Evolutionary conservation across 2,329 filamentous ascomycete species (phyloP).

Genomic region (Gliomastix tumulicola): DNA sequence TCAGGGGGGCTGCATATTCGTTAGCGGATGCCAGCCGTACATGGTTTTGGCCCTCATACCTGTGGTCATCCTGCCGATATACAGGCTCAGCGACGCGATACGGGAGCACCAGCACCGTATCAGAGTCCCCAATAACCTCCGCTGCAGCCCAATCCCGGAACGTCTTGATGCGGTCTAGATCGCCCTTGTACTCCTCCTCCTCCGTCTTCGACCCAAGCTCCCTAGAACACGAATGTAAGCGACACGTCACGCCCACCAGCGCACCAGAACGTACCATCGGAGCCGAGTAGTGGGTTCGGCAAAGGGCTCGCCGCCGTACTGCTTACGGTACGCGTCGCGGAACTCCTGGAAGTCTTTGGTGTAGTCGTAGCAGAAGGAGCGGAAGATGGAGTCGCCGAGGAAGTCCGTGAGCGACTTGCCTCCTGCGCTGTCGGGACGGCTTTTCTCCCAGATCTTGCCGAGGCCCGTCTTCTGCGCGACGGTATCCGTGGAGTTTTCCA

Average conservation of each 20-base stretch:
- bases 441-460: slow-evolving; percentile 10
- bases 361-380: slow-evolving; percentile 22
- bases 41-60: no score
- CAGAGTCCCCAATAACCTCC: no score
- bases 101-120: slow-evolving; percentile 19
- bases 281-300: slow-evolving; percentile 17
- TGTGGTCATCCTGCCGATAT: not conserved
- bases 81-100: slow-evolving; percentile 7
- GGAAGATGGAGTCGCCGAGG: slow-evolving; percentile 18
- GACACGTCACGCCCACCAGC: not conserved
- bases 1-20: not conserved
- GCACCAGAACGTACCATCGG: slow-evolving; percentile 16
- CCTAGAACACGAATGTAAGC: slow-evolving; percentile 10
- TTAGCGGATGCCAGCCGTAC: no score
- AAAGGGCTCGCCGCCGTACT: slow-evolving; percentile 14
- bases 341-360: slow-evolving; percentile 20
- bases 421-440: slow-evolving; percentile 11
- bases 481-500: slow-evolving; percentile 13
- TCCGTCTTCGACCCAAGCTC: slow-evolving; percentile 11
- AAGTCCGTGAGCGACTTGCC: slow-evolving; percentile 15
- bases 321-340: slow-evolving; percentile 12
- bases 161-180: slow-evolving; percentile 13
- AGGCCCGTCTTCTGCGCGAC: slow-evolving; percentile 11
- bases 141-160: no score
- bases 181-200: slow-evolving; percentile 12